Evolutionary conservation across 129 eudicot species (phyloP).

Genomic region (Scalesia atractyloides): DNA sequence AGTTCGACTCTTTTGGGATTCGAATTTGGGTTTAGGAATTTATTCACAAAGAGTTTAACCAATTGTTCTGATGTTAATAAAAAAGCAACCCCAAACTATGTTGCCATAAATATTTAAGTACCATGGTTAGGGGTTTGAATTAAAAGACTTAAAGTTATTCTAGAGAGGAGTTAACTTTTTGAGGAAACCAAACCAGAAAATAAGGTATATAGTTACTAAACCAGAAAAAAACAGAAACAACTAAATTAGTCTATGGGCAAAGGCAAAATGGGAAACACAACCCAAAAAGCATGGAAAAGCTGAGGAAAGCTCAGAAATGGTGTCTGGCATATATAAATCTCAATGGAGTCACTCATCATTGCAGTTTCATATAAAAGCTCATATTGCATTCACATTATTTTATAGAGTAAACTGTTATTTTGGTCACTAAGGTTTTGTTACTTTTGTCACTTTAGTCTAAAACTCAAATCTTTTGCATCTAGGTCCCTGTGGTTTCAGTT

Average conservation of each 20-base stretch:
- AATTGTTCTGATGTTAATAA: no score
- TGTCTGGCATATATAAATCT: slow-evolving; percentile 27
- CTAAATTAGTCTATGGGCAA: slow-evolving; percentile 30
- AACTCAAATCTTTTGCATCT: no score
- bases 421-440: no score
- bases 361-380: neutral
- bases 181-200: slow-evolving; percentile 20
- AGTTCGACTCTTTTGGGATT: no score
- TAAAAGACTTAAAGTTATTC: neutral
- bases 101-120: no score
- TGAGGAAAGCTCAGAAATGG: slow-evolving; percentile 25
- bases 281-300: slow-evolving; percentile 59
- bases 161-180: slow-evolving; percentile 2
- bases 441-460: no score
- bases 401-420: no score
- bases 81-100: no score
- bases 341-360: slow-evolving; percentile 28
- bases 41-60: no score
- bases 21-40: no score
- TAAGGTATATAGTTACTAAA: slow-evolving; percentile 7
- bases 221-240: slow-evolving; percentile 28
- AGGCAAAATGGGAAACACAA: slow-evolving; percentile 52
- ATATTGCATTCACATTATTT: neutral
- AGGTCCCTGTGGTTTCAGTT: no score
- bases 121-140: neutral